Base-by-base conservation (phyloP, 192 early-diverging fungal species). In the Coemansia guatemalensis region DNA sequence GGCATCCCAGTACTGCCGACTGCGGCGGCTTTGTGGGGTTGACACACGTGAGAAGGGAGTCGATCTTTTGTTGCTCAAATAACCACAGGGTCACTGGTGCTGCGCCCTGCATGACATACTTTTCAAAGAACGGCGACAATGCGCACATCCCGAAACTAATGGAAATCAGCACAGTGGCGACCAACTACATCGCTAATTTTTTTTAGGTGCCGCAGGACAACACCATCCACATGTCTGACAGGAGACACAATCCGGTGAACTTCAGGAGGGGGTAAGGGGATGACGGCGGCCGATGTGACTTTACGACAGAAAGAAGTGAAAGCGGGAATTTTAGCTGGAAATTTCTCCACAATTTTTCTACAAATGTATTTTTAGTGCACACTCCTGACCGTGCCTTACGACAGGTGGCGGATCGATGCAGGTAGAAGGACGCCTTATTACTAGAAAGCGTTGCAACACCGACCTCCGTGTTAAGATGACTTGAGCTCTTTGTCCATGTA, bases 11-110 rank as follows among this genome's bases (percentile, higher is more conserved):
- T 27, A 9, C 12, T 17, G 3, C 12, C 39, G 12, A 0, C 22
- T 53, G 17, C 29, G 24, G 25, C 8, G 48, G 56, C 23, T 62
- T 69, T 61, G 59, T 69, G 67, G 67, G 67, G 60, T 54, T 18
- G 27, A 3, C 11, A 24, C 67, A 69, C 67, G 67, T 69, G 67
- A 63, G 50, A 11, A 26, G 33, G 44, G 29, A 22, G 61, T 8
- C 52, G 51, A 63, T 53, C 51, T 49, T 33, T 47, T 61, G 59
- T 50, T 61, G 55, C n/a, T 9, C 11, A 30, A 47, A 61, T 26
- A 26, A 27, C 8, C 27, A 50, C 47, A 27, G 25, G 27, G 39
- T 44, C n/a, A 24, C 52, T 24, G 52, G 52, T 11, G 5, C 3
- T 21, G 33, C 32, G 14, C 61, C 61, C 51, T 63, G 61, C 61